phyloP scores from a whole-genome alignment of 2,329 filamentous ascomycete genomes.

The Diaporthe citrichinensis region DNA sequence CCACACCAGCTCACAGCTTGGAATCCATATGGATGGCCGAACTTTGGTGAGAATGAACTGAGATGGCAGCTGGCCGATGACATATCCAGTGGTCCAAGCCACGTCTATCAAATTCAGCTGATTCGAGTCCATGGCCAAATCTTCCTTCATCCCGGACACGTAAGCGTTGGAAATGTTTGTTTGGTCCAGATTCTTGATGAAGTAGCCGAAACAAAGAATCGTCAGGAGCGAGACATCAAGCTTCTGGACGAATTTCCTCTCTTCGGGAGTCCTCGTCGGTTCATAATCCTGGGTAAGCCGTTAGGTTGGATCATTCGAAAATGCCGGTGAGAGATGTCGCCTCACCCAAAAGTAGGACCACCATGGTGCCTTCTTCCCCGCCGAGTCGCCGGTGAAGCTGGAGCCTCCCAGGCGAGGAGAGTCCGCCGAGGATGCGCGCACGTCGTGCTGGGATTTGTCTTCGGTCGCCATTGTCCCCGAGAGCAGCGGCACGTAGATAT shows the following conservation, averaged over 20 bases:
- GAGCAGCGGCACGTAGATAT: conserved; percentile 36
- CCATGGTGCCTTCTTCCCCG: conserved; percentile 34
- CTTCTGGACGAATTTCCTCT: conserved; percentile 51
- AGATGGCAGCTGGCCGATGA: conserved; percentile 61
- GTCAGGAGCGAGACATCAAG: conserved; percentile 54
- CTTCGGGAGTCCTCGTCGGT: conserved; percentile 47
- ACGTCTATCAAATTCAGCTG: conserved; percentile 67
- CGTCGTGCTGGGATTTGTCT: conserved; percentile 30
- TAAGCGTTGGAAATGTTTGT: conserved; percentile 55
- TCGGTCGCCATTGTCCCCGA: conserved; percentile 37
- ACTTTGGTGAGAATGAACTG: conserved; percentile 58
- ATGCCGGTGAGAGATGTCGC: background rate
- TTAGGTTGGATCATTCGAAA: background rate
- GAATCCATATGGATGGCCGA: conserved; percentile 59
- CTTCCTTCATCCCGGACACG: conserved; percentile 63
- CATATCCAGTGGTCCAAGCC: conserved; percentile 73
- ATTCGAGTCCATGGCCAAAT: conserved; percentile 65
- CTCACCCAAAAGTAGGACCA: conserved; percentile 42
- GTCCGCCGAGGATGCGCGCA: conserved; percentile 15
- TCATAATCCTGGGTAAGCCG: conserved; percentile 37
- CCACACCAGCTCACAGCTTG: conserved; percentile 56
- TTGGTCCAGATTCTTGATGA: conserved; percentile 56
- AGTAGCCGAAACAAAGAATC: conserved; percentile 54
- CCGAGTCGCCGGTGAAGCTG: background rate
- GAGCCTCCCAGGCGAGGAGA: conserved; percentile 8